Conservation (phyloP, 306 rosid genomes). For the Neltuma alba region DNA sequence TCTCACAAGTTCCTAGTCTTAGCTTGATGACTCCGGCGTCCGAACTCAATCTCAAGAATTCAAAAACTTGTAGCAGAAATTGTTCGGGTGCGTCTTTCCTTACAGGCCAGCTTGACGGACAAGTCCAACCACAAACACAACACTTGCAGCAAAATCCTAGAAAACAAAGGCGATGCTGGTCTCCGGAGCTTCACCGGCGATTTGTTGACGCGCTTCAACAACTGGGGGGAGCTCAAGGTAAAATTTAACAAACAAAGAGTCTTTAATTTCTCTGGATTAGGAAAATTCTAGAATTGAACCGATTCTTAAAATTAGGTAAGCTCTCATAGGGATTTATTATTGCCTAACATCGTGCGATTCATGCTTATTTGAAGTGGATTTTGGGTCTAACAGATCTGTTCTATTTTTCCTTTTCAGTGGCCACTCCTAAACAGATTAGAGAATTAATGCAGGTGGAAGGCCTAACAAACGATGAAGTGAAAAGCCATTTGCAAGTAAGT, state of each 20-base stretch:
- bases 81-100: slow-evolving; percentile 53
- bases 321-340: neutral
- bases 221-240: slow-evolving; percentile 93
- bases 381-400: neutral
- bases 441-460: slow-evolving; percentile 88
- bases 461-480: slow-evolving; percentile 94
- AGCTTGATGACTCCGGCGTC: slow-evolving; percentile 56
- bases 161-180: slow-evolving; percentile 92
- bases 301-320: slow-evolving; percentile 17
- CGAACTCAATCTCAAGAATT: slow-evolving; percentile 47
- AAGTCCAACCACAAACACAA: slow-evolving; percentile 44
- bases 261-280: neutral
- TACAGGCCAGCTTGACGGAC: slow-evolving; percentile 21
- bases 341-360: neutral
- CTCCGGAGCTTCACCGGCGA: slow-evolving; percentile 80
- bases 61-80: slow-evolving; percentile 43
- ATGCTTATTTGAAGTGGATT: neutral
- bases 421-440: slow-evolving; percentile 95
- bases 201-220: slow-evolving; percentile 76
- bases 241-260: neutral
- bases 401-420: slow-evolving; percentile 46
- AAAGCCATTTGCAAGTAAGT: slow-evolving; percentile 89
- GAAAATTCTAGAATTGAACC: neutral
- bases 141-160: slow-evolving; percentile 45
- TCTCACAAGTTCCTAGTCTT: slow-evolving; percentile 56